Base-by-base conservation (phyloP, 352 stramenopile genomes). In the Plasmopara viticola region DNA sequence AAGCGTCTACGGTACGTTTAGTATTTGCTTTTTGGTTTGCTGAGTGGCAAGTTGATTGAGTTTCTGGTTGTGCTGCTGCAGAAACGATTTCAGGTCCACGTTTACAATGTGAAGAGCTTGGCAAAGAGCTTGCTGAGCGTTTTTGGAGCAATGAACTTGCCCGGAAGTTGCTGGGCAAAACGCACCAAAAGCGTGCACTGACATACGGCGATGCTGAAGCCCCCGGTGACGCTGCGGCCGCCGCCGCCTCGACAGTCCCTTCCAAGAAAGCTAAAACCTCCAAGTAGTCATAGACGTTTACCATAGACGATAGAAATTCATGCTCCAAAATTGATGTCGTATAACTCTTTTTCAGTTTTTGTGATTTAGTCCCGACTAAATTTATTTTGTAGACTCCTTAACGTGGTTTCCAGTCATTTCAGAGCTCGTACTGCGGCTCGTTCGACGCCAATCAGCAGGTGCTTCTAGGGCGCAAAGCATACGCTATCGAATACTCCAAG, bases 151-250 rank as follows among this genome's bases (percentile, higher is more conserved):
- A 89, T 54, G 53, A 72, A 1, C 33, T 74, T 35, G 81, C 81
- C 9, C 53, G 63, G 4, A 65, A 67, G 28, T 58, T 87, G 34
- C 65, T 92, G 13, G 81, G 81, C 39, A 83, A 87, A 44, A 61
- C 57, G 9, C 68, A 70, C 5, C 58, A 84, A 53, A 92, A 92
- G 63, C 78, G 81, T n/a, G 78, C 78, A 17, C 53, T 86, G 18
- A 92, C 81, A 6, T 92, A 90, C 56, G 81, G 81, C 25, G 68
- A 90, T 43, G 63, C 53, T 1, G 81, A 92, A 53, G 67, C 74
- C 12, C 81, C 81, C 9, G 81, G 81, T 20, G 81, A 92, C 39
- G 81, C 75, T 18, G 77, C 77, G n/a, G 72, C 77, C 17, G 74
- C 75, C 12, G 72, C 74, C 18, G 75, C 68, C 20, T 25, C 20